Percentiles rank a stretch among this genome's conserved stretches.
Conservation (phyloP, 345 rosid species). For the Microcos paniculata region DNA sequence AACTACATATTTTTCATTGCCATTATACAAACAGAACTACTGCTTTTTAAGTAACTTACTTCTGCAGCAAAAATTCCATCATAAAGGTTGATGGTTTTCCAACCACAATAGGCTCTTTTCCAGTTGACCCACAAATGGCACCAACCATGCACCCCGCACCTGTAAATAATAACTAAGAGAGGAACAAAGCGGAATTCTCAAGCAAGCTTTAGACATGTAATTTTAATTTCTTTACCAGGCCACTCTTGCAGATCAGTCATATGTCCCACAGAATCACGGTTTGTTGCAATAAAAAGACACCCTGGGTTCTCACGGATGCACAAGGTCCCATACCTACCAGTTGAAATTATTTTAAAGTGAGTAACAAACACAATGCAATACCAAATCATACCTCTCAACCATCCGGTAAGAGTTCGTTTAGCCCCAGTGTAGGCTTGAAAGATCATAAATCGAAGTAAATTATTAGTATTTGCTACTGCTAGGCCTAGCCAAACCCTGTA, state of each 20-base stretch:
- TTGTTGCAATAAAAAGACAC: conserved; percentile 89
- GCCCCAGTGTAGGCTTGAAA: neutral
- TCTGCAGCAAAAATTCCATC: conserved; percentile 79
- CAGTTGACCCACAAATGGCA: conserved; percentile 74
- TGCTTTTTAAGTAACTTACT: conserved; percentile 42
- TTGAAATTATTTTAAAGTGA: conserved; percentile 9
- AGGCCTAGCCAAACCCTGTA: neutral
- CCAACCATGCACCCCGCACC: conserved; percentile 97
- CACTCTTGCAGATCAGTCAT: conserved; percentile 89
- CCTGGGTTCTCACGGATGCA: conserved; percentile 95
- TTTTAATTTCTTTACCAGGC: conserved; percentile 61
- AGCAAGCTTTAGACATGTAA: neutral
- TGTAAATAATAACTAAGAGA: conserved; percentile 33
- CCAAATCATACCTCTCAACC: neutral
- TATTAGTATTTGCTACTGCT: neutral
- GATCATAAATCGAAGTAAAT: conserved; percentile 10
- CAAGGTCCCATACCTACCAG: conserved; percentile 79
- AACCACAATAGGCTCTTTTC: conserved; percentile 76
- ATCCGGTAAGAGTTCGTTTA: conserved; percentile 1
- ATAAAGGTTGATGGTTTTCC: conserved; percentile 94
- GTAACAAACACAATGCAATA: neutral
- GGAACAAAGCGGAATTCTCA: neutral
- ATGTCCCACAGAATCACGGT: conserved; percentile 85
- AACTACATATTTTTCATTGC: neutral
- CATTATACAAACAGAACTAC: neutral